These are phyloP conservation scores for Ciborinia camelliae DNA, from an alignment of 2,329 filamentous ascomycete genomes.

Conservation along the genomic window DNA sequence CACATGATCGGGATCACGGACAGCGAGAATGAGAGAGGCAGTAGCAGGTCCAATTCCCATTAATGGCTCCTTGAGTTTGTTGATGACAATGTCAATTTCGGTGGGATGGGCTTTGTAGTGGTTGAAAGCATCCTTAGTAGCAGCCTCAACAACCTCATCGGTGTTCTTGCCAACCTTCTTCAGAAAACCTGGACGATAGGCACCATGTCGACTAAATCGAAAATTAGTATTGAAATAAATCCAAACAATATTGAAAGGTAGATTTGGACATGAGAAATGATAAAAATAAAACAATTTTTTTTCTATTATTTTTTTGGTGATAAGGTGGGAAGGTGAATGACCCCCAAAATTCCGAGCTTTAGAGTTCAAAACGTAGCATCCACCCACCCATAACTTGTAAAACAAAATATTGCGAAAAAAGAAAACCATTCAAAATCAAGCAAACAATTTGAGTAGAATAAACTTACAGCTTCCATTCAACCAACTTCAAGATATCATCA, in stretches of 20 bases:
- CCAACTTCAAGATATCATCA: constrained; percentile 56
- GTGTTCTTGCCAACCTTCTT: constrained; percentile 56
- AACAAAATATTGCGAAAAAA: constrained; percentile 20
- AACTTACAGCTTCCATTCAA: constrained; percentile 70
- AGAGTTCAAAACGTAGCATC: background rate
- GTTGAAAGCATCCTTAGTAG: constrained; percentile 51
- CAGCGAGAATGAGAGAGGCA: constrained; percentile 68
- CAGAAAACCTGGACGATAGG: constrained; percentile 59
- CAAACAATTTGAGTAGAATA: background rate
- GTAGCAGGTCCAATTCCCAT: constrained; percentile 77
- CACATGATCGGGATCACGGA: constrained; percentile 55
- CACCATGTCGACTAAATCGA: constrained; percentile 50
- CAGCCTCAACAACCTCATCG: constrained; percentile 43
- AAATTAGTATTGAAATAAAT: constrained; percentile 1
- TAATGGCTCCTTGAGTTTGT: constrained; percentile 53
- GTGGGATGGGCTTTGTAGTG: constrained; percentile 43
- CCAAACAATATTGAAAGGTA: background rate
- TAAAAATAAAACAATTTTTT: constrained; percentile 11
- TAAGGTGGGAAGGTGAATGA: background rate
- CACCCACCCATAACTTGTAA: background rate
- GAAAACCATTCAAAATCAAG: constrained; percentile 21
- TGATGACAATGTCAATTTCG: constrained; percentile 45
- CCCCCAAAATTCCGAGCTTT: background rate
- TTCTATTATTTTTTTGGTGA: background rate
- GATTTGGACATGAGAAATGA: background rate